A percentile compares a stretch with the other conserved stretches of the same genome.
Evolutionary conservation across 2,329 filamentous ascomycete genomes (phyloP).

Genomic region (Hymenoscyphus salicellus): DNA sequence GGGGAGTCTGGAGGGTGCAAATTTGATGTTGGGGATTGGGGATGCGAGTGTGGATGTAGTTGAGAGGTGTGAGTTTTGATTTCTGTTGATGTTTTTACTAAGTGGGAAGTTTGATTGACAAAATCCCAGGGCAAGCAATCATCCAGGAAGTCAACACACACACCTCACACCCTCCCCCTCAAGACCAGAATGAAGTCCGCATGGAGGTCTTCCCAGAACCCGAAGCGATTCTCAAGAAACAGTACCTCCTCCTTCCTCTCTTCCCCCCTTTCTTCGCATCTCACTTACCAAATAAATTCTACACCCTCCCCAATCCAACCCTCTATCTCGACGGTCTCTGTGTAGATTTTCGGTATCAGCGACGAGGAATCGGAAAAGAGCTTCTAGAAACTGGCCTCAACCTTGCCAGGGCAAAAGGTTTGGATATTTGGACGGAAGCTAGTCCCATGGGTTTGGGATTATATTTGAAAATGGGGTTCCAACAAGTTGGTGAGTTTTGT

Average conservation of each 20-base stretch:
- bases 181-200: not conserved
- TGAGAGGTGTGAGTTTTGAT: not conserved
- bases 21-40: not conserved
- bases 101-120: not conserved
- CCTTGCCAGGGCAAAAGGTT: not conserved
- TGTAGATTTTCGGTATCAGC: not conserved
- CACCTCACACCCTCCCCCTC: not conserved
- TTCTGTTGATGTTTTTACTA: not conserved
- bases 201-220: not conserved
- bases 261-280: not conserved
- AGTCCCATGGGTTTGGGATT: not conserved
- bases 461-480: not conserved
- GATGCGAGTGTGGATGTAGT: not conserved
- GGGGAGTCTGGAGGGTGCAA: not conserved
- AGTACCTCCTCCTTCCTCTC: not conserved
- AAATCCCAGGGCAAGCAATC: not conserved
- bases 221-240: not conserved
- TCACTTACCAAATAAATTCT: not conserved
- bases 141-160: not conserved
- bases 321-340: conserved; percentile 1
- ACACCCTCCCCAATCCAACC: not conserved
- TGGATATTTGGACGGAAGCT: not conserved
- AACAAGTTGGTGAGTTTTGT: not conserved
- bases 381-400: not conserved
- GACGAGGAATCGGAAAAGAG: not conserved